phyloP scores from a whole-genome alignment of 495 filamentous ascomycete species.

The Hypomontagnella submonticulosa region DNA sequence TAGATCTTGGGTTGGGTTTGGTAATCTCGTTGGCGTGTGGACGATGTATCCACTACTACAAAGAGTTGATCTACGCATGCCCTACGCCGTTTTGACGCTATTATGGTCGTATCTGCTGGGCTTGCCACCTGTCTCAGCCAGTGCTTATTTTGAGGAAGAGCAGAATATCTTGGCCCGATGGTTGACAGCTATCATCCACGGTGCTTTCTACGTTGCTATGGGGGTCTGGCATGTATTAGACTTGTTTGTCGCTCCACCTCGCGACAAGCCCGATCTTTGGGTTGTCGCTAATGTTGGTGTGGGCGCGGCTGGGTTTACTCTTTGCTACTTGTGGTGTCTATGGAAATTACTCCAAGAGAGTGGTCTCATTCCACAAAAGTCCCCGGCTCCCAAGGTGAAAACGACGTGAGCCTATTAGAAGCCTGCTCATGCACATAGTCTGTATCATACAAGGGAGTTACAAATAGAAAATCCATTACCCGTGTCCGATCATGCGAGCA shows the following conservation, averaged over 20 bases:
- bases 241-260: conserved; percentile 70
- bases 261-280: conserved; percentile 90
- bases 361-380: conserved; percentile 48
- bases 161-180: conserved; percentile 59
- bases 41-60: conserved; percentile 92
- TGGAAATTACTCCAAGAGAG: conserved; percentile 75
- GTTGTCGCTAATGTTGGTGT: conserved; percentile 88
- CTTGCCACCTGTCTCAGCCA: conserved; percentile 78
- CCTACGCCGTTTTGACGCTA: conserved; percentile 83
- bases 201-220: conserved; percentile 79
- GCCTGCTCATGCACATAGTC: conserved; percentile 4
- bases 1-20: conserved; percentile 91
- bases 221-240: conserved; percentile 82
- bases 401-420: conserved; percentile 43
- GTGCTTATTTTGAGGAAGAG: conserved; percentile 67
- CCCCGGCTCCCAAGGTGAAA: conserved; percentile 51
- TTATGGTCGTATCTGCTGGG: conserved; percentile 93
- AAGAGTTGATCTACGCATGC: conserved; percentile 82
- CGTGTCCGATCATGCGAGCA: background rate
- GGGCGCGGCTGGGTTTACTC: conserved; percentile 82
- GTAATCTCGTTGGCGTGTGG: conserved; percentile 91
- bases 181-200: conserved; percentile 73
- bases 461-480: conserved; percentile 13
- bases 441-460: conserved; percentile 21
- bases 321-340: conserved; percentile 92